Percentiles rank a stretch among this genome's conserved stretches.
phyloP scores from a whole-genome alignment of 1,284 basidiomycete species.

The Cryptococcus amylolentus region DNA sequence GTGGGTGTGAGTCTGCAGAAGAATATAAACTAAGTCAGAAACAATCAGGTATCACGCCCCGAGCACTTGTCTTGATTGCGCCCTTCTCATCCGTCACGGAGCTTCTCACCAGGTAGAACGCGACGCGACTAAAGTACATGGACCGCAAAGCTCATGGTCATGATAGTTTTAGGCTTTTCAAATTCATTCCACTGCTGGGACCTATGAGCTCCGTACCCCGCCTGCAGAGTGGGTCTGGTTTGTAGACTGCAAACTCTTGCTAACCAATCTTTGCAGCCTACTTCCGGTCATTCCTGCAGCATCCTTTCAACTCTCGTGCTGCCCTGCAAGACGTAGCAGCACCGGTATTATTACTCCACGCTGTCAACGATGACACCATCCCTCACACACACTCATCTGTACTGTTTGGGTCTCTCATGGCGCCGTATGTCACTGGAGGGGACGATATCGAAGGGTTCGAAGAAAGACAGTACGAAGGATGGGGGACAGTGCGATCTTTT shows the following conservation, averaged over 20 bases:
- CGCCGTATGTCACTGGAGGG: slow-evolving; percentile 2
- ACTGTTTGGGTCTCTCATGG: slow-evolving; percentile 62
- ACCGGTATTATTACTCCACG: slow-evolving; percentile 72
- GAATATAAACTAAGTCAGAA: no score
- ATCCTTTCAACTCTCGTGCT: slow-evolving; percentile 33
- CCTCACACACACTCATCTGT: slow-evolving; percentile 68
- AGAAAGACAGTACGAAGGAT: slow-evolving; percentile 18
- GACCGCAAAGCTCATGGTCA: background rate
- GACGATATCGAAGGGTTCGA: background rate
- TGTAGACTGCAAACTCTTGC: background rate
- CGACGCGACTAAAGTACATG: background rate
- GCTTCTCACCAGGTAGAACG: slow-evolving; percentile 32
- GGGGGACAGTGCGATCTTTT: slow-evolving; percentile 27
- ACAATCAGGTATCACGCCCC: slow-evolving; percentile 26
- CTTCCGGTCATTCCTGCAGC: slow-evolving; percentile 23
- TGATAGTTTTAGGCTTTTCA: slow-evolving; percentile 35
- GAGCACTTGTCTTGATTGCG: slow-evolving; percentile 40
- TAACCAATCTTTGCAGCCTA: slow-evolving; percentile 14
- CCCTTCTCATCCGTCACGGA: slow-evolving; percentile 44
- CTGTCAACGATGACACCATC: slow-evolving; percentile 69
- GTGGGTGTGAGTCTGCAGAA: slow-evolving; percentile 18
- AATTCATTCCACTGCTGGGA: slow-evolving; percentile 34
- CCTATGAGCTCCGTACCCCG: slow-evolving; percentile 30
- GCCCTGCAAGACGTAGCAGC: slow-evolving; percentile 55
- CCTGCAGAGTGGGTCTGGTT: slow-evolving; percentile 21